These are phyloP conservation scores for Leishmania mexicana DNA, from an alignment of 208 protist species.

Conservation along the genomic window DNA sequence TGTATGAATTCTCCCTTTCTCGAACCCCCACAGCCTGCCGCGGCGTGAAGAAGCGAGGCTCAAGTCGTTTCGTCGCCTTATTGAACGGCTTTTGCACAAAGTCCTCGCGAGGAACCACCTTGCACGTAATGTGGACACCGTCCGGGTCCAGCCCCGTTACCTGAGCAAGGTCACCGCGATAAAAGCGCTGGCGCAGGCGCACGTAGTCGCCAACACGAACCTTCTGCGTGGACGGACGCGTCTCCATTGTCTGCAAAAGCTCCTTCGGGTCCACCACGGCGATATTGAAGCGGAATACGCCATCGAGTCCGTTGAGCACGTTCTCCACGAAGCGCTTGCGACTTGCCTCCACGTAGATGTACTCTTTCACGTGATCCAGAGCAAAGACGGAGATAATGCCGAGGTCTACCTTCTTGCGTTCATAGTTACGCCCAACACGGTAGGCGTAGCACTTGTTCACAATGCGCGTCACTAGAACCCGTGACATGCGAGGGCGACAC, in stretches of 20 bases:
- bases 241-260: constrained; percentile 91
- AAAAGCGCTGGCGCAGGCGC: constrained; percentile 80
- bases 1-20: constrained; percentile 60
- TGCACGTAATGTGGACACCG: constrained; percentile 66
- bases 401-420: constrained; percentile 79
- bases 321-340: constrained; percentile 91
- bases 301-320: constrained; percentile 85
- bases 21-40: constrained; percentile 62
- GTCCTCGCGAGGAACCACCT: constrained; percentile 86
- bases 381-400: constrained; percentile 93
- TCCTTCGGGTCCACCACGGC: constrained; percentile 83
- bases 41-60: constrained; percentile 79
- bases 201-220: constrained; percentile 81
- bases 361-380: constrained; percentile 92
- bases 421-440: constrained; percentile 80
- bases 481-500: constrained; percentile 83
- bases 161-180: constrained; percentile 86
- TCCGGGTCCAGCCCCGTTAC: constrained; percentile 67
- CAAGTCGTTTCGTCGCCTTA: constrained; percentile 68
- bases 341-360: constrained; percentile 93
- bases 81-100: constrained; percentile 84
- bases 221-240: constrained; percentile 61
- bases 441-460: constrained; percentile 93
- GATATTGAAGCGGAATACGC: constrained; percentile 87
- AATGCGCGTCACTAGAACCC: constrained; percentile 85